phyloP scores from a whole-genome alignment of 1,284 basidiomycete species.

The Phylloporus sp. region DNA sequence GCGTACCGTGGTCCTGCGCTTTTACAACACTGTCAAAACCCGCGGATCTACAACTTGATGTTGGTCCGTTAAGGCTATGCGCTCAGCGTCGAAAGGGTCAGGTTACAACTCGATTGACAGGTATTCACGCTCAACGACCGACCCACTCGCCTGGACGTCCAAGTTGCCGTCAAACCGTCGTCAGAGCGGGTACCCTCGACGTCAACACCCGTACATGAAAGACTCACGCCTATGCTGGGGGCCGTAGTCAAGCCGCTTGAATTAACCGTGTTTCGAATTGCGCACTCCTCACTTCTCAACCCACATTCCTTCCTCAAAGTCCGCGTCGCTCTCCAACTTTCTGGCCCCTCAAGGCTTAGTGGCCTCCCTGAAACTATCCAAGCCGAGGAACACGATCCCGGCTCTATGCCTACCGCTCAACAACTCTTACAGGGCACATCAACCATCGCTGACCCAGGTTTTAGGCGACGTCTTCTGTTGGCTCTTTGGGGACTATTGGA shows the following conservation, averaged over 20 bases:
- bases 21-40: conserved; percentile 80
- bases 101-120: too few relatives aligned
- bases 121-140: too few relatives aligned
- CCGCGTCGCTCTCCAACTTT: conserved; percentile 81
- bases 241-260: conserved; percentile 52
- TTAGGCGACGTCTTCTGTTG: conserved; percentile 66
- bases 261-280: conserved; percentile 72
- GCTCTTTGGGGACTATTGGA: conserved; percentile 43
- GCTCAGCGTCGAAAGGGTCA: too few relatives aligned
- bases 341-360: conserved; percentile 84
- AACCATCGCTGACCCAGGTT: conserved; percentile 72
- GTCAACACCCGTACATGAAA: conserved; percentile 66
- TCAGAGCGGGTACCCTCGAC: conserved; percentile 82
- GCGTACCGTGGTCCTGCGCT: conserved; percentile 80
- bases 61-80: conserved; percentile 83
- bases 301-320: conserved; percentile 83
- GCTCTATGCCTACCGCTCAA: conserved; percentile 59
- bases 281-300: conserved; percentile 76
- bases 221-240: conserved; percentile 45
- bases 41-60: conserved; percentile 77
- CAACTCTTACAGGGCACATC: conserved; percentile 74
- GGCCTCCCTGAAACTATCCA: conserved; percentile 79
- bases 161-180: conserved; percentile 73
- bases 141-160: conserved; percentile 95
- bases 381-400: conserved; percentile 67